phyloP scores from a whole-genome alignment of 352 stramenopile genomes.

The Phytopythium montanum region DNA sequence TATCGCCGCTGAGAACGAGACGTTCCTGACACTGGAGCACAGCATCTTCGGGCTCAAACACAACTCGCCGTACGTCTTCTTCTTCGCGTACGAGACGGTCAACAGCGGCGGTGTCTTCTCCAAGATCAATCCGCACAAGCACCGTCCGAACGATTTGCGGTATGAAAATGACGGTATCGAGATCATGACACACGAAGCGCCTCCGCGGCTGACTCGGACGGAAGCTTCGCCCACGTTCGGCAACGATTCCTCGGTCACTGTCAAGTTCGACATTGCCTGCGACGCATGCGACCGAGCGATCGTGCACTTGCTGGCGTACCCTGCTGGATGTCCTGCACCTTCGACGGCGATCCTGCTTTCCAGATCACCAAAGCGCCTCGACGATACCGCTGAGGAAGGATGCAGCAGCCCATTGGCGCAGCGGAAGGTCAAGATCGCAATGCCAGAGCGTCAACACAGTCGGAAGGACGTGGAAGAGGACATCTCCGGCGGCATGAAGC shows the following conservation, averaged over 20 bases:
- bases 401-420: constrained; percentile 22
- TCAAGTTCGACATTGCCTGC: constrained; percentile 58
- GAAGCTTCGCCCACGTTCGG: constrained; percentile 47
- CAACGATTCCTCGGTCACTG: constrained; percentile 44
- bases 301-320: constrained; percentile 52
- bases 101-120: constrained; percentile 68
- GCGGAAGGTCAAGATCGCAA: constrained; percentile 23
- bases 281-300: constrained; percentile 41
- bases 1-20: constrained; percentile 42
- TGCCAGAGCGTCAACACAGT: constrained; percentile 34
- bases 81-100: constrained; percentile 74
- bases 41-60: constrained; percentile 31
- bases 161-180: constrained; percentile 41
- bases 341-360: constrained; percentile 12
- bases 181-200: constrained; percentile 43
- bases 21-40: constrained; percentile 35
- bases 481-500: constrained; percentile 18
- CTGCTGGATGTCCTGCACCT: constrained; percentile 21
- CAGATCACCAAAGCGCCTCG: constrained; percentile 5
- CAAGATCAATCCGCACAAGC: constrained; percentile 55
- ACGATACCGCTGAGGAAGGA: neutral
- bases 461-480: constrained; percentile 38
- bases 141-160: constrained; percentile 35
- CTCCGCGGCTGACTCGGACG: constrained; percentile 42
- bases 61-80: constrained; percentile 60